Evolutionary conservation across 2,329 filamentous ascomycete species (phyloP).

Genomic region (Apiospora saccharicola): DNA sequence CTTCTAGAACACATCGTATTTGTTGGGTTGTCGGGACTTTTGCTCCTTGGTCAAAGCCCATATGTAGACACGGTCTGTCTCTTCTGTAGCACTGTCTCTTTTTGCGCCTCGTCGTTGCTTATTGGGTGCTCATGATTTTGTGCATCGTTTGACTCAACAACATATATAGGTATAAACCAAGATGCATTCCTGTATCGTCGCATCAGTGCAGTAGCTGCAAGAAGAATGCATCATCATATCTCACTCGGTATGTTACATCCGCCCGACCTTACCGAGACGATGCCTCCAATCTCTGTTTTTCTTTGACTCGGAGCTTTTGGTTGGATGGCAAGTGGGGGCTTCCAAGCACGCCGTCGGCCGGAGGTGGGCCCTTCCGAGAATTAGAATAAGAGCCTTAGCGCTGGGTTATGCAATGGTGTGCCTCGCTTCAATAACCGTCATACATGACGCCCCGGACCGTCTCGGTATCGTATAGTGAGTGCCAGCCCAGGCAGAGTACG

Average conservation of each 20-base stretch:
- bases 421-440: constrained; percentile 6
- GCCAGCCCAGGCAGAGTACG: background rate
- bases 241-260: background rate
- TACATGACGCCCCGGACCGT: background rate
- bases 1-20: constrained; percentile 7
- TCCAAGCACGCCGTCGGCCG: constrained; percentile 9
- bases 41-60: background rate
- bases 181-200: no score
- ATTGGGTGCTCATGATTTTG: no score
- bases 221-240: background rate
- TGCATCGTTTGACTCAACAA: no score
- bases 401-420: background rate
- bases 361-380: constrained; percentile 13
- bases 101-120: no score
- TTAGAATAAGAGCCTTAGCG: constrained; percentile 6
- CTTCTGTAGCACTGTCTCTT: no score
- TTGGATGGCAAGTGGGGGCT: background rate
- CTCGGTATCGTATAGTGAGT: constrained; percentile 1
- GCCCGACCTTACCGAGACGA: constrained; percentile 15
- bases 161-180: no score
- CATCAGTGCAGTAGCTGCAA: background rate
- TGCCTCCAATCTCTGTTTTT: background rate
- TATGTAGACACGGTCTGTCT: no score
- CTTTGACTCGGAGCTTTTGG: background rate
- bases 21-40: background rate